Conservation (phyloP, 352 stramenopile species). For the Globisporangium rhizosaccharum region DNA sequence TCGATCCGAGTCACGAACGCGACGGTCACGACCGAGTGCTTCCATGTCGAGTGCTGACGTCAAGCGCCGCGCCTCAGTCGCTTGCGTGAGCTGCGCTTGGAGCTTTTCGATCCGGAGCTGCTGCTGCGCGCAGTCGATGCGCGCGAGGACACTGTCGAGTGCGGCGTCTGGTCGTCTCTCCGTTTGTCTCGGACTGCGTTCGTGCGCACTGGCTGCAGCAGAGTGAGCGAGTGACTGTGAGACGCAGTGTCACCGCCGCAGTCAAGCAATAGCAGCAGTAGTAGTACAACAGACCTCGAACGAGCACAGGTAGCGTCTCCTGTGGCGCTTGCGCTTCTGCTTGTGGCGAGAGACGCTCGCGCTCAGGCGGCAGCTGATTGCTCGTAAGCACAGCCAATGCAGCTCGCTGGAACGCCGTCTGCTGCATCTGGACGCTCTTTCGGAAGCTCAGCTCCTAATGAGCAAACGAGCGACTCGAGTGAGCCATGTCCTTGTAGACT, state of each 20-base stretch:
- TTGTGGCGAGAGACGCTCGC: neutral
- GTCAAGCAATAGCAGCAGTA: neutral
- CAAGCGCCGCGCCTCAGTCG: slow-evolving; percentile 21
- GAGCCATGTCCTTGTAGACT: no score
- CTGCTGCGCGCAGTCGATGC: slow-evolving; percentile 22
- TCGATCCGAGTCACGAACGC: no score
- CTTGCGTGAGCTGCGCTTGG: slow-evolving; percentile 26
- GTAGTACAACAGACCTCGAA: neutral
- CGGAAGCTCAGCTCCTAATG: slow-evolving; percentile 29
- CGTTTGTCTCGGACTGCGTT: neutral
- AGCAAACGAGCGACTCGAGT: no score
- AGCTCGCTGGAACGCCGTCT: slow-evolving; percentile 22
- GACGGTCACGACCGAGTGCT: neutral
- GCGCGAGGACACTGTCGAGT: slow-evolving; percentile 13
- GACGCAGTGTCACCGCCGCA: neutral
- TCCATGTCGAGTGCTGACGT: slow-evolving; percentile 22
- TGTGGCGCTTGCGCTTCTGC: neutral
- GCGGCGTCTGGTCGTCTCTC: slow-evolving; percentile 2
- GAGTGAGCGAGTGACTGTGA: neutral
- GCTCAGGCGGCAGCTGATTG: neutral
- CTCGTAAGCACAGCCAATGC: neutral
- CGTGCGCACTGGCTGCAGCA: neutral
- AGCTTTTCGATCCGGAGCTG: slow-evolving; percentile 31
- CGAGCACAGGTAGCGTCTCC: neutral
- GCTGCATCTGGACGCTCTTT: slow-evolving; percentile 12